These are phyloP conservation scores for Fusarium fujikuroi DNA, from an alignment of 2,329 filamentous ascomycete species.

Conservation along the genomic window DNA sequence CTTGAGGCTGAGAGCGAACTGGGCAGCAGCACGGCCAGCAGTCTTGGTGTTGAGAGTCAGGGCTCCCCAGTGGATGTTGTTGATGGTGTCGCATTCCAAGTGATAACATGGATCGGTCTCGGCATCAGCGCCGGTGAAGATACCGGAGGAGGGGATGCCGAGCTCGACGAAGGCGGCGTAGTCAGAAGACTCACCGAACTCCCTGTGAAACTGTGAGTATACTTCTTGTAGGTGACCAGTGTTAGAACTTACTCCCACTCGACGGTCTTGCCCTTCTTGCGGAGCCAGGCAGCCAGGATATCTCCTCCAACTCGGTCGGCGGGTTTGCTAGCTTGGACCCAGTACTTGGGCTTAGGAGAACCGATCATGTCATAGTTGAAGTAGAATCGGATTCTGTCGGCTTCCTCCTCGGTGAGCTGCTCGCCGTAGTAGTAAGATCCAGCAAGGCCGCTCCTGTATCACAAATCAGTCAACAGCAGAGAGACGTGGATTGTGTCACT, in stretches of 20 bases:
- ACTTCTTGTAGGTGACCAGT: fast-evolving
- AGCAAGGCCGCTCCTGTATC: constrained; percentile 51
- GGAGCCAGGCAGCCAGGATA: constrained; percentile 50
- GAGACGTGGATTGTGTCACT: not conserved
- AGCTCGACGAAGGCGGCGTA: constrained; percentile 55
- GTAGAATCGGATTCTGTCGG: constrained; percentile 71
- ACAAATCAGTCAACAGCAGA: constrained; percentile 14
- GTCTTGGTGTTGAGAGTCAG: constrained; percentile 53
- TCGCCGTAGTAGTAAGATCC: constrained; percentile 56
- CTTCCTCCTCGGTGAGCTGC: constrained; percentile 50
- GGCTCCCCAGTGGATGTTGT: constrained; percentile 56
- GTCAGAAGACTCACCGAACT: constrained; percentile 53
- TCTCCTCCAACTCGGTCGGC: constrained; percentile 52
- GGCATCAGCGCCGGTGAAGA: constrained; percentile 54
- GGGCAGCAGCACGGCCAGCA: constrained; percentile 63
- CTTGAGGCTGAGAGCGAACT: constrained; percentile 51
- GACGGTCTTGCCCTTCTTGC: constrained; percentile 49
- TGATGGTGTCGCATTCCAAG: constrained; percentile 52
- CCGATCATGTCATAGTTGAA: constrained; percentile 79
- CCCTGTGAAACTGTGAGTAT: constrained; percentile 33
- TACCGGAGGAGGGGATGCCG: constrained; percentile 54
- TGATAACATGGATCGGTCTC: constrained; percentile 53
- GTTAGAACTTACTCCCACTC: constrained; percentile 44
- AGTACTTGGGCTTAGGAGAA: constrained; percentile 53
- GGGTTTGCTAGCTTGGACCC: constrained; percentile 54